These are phyloP conservation scores for Lentinula guzmanii DNA, from an alignment of 768 basidiomycete species.

Conservation along the genomic window DNA sequence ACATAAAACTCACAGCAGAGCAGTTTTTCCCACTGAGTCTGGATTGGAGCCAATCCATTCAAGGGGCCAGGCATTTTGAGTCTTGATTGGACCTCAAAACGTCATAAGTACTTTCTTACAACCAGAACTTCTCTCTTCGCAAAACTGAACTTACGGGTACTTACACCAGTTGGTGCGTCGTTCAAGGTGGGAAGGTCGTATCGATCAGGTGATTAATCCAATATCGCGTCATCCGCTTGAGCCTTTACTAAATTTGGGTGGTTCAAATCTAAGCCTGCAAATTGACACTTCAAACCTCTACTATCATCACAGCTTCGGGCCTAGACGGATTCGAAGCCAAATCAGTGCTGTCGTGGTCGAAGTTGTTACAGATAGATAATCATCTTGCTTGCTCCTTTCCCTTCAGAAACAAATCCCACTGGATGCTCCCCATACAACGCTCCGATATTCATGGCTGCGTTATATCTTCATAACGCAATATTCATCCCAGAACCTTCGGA, in stretches of 20 bases:
- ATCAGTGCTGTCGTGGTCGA: background rate
- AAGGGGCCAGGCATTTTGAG: too few species aligned
- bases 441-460: slow-evolving; percentile 5
- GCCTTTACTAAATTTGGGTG: background rate
- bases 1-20: too few species aligned
- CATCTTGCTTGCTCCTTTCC: background rate
- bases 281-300: background rate
- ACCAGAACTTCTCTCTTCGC: too few species aligned
- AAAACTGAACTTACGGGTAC: too few species aligned
- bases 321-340: background rate
- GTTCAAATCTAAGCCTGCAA: background rate
- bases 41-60: too few species aligned
- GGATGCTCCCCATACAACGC: background rate
- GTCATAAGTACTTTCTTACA: too few species aligned
- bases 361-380: background rate
- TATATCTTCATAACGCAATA: slow-evolving; percentile 10
- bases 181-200: background rate
- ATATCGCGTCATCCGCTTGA: background rate
- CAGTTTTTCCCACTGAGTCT: too few species aligned
- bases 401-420: background rate
- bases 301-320: background rate
- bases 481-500: slow-evolving; percentile 3
- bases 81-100: too few species aligned
- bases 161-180: too few species aligned
- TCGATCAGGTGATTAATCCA: background rate